Evolutionary conservation across 352 stramenopile species (phyloP), one percentile per base, ranked within the genome.

Genomic region (Proteromonas lacertae): DNA sequence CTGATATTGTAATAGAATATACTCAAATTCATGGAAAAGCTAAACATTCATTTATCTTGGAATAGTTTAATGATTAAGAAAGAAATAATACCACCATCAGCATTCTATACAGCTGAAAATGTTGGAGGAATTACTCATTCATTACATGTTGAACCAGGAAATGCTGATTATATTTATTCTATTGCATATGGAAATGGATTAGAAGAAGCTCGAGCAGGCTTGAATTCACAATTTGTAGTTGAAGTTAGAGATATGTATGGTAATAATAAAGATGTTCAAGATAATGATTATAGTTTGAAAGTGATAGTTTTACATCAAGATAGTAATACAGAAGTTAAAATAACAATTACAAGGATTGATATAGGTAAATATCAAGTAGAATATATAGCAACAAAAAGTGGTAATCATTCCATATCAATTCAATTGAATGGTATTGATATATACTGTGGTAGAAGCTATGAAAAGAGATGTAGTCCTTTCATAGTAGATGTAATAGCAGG

Each of bases 1-100:
- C 90, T 47, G 77, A 94, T 45, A 24, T 94, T 12, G 69, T 69
- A 28, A 51, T 93, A 32, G 78, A 93, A 47, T 94, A 89, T 44
- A 71, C 72, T 26, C 79, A 93, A 56, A 57, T 79, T 12, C 86
- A 62, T 1, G 79, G 77, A 8, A 53, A 53, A 5, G 79, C 81
- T n/a, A 0, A 60, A 60, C 7, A 56, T 93, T 20, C 46, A 52
- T 18, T 55, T 92, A n/a, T 47, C 66, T 9, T 93, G 77, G 74
- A 82, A 65, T 39, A 88, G 70, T n/a, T 75, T 63, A 22, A 87
- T 65, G 9, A 48, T 88, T 0, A 41, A 55, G 0, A 58, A 83
- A 8, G 50, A 78, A 41, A 46, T 67, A 9, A 64, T 94, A 18
- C 69, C 74, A 1, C 50, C 57, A 10, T 56, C 41, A 12, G 51